Base-by-base conservation (phyloP, 139 green algal genomes). In the Protoeuglena noctilucae region DNA sequence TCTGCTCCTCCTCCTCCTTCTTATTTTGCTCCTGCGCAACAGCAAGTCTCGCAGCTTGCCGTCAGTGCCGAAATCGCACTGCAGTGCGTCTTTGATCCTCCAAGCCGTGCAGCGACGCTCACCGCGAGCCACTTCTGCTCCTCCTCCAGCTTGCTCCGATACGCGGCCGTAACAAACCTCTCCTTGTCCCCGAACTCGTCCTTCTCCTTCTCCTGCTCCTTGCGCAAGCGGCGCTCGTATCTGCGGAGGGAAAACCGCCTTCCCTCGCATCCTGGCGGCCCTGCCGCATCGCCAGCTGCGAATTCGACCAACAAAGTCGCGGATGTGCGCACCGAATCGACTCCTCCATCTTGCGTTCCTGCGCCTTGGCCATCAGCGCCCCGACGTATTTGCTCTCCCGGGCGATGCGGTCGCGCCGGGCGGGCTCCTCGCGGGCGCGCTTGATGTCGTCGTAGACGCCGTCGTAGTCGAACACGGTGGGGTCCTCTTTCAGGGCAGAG, bases 391-490 rank as follows among this genome's bases (percentile, higher is more conserved):
- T 75, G 7, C 72, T 74, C 65, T 81, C 60, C 21, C 72, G 57
- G 31, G 58, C 50, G 18, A 78, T 39, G 66, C 84, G 80, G 27
- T 93, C 76, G 28, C 73, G 56, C 54, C 67, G 60, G 54, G 79
- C 80, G 7, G 81, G 68, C 47, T 71, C 60, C 34, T 58, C 53
- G 7, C 71, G 63, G 2, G 72, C 43, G 45, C 74, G 41, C 58
- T 80, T 77, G 3, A 96, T 88, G 57, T 53, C 62, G 31, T 96
- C 89, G 51, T 88, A 96, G 17, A 83, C 74, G 24, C 62, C 78
- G 48, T 97, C 89, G 61, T 97, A 97, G 58, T 96, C 87, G 52
- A 97, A 97, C 0, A 84, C 76, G 1, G 65, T 77, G 0, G 89
- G 72, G 56, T 97, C 89, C 55, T 94, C 65, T n/a, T n/a, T n/a